These are phyloP conservation scores for Dactylellina haptotyla DNA, from an alignment of 2,329 filamentous ascomycete genomes.

Conservation along the genomic window DNA sequence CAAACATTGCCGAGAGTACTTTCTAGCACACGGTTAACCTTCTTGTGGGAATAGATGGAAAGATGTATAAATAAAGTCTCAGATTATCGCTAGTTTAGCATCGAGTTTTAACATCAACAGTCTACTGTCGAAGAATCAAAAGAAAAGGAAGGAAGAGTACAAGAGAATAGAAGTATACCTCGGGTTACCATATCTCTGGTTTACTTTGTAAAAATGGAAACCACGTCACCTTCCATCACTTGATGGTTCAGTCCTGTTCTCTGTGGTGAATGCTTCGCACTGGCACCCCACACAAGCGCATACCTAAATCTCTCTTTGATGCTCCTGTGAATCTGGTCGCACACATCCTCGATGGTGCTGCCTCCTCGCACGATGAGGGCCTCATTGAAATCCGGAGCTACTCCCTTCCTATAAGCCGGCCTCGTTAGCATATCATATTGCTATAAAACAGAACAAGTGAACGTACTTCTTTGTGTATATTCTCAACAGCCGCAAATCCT, in stretches of 20 bases:
- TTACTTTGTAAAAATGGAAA: slow-evolving; percentile 70
- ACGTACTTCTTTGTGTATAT: slow-evolving; percentile 85
- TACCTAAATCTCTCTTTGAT: slow-evolving; percentile 99
- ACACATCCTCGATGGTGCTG: slow-evolving; percentile 94
- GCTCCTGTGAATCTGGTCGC: slow-evolving; percentile 90
- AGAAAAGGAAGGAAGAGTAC: too few species aligned
- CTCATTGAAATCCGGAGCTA: slow-evolving; percentile 87
- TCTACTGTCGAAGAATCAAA: too few species aligned
- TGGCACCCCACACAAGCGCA: slow-evolving; percentile 96
- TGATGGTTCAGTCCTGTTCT: slow-evolving; percentile 85
- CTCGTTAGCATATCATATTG: not conserved
- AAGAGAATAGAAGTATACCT: too few species aligned
- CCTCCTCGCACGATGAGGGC: slow-evolving; percentile 90
- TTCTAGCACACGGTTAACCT: too few species aligned
- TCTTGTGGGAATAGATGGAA: too few species aligned
- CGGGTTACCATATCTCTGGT: not conserved
- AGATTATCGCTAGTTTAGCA: too few species aligned
- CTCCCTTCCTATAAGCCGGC: slow-evolving; percentile 73
- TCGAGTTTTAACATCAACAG: too few species aligned
- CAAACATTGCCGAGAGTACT: too few species aligned
- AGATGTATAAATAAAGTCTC: too few species aligned
- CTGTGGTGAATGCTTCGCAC: slow-evolving; percentile 93
- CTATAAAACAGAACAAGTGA: not conserved
- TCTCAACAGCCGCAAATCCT: slow-evolving; percentile 86
- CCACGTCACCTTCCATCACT: slow-evolving; percentile 76